Evolutionary conservation across 1,284 basidiomycete genomes (phyloP).

Genomic region (Ceratobasidium papillatum): DNA sequence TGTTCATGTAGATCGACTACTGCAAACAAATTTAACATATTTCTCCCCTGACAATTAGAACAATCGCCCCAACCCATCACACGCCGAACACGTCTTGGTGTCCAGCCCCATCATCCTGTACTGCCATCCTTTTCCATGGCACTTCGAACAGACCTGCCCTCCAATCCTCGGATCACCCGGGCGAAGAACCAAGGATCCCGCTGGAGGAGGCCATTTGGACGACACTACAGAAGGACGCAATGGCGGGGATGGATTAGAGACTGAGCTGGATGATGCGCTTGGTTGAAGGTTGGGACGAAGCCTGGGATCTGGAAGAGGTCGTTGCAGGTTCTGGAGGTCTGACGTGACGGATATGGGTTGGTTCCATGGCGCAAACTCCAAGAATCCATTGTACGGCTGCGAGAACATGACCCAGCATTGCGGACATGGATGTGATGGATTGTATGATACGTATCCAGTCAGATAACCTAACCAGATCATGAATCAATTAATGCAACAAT

Average conservation of each 20-base stretch:
- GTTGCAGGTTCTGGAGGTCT: slow-evolving; percentile 54
- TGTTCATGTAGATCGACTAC: no score
- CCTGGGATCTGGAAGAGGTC: slow-evolving; percentile 52
- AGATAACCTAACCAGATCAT: slow-evolving; percentile 63
- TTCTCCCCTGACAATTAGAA: slow-evolving; percentile 47
- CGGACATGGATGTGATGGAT: slow-evolving; percentile 70
- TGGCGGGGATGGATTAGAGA: slow-evolving; percentile 27
- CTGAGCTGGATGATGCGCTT: slow-evolving; percentile 42
- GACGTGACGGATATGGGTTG: slow-evolving; percentile 47
- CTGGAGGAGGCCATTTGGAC: slow-evolving; percentile 49
- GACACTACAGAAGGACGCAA: slow-evolving; percentile 13
- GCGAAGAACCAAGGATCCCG: slow-evolving; percentile 59
- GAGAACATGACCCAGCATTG: slow-evolving; percentile 75
- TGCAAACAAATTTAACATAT: no score
- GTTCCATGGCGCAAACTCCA: slow-evolving; percentile 64
- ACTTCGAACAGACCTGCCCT: slow-evolving; percentile 69
- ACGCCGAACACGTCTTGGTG: slow-evolving; percentile 58
- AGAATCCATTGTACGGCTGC: slow-evolving; percentile 64
- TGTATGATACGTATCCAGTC: slow-evolving; percentile 72
- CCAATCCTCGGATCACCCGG: slow-evolving; percentile 78
- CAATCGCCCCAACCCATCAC: slow-evolving; percentile 69
- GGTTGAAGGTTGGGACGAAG: slow-evolving; percentile 24
- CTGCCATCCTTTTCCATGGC: slow-evolving; percentile 65
- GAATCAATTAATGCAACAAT: background rate
- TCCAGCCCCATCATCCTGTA: slow-evolving; percentile 65